phyloP scores from a whole-genome alignment of 768 basidiomycete genomes.

The Mycena leptocephala region DNA sequence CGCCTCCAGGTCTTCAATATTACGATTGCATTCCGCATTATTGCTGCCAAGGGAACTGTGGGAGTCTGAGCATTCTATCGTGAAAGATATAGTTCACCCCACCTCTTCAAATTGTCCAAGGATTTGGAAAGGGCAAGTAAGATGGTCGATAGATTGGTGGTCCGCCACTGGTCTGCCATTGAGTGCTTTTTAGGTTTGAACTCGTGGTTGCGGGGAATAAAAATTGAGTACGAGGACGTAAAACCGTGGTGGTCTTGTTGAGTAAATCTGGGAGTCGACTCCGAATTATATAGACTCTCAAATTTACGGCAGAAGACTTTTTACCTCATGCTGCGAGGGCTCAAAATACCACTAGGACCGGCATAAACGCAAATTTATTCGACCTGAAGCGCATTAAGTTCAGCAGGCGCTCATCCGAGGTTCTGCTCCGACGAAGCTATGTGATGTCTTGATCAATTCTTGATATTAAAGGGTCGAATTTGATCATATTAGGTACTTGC shows the following conservation, averaged over 20 bases:
- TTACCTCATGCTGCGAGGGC: not conserved
- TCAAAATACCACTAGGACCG: too few species aligned
- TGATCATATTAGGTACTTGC: too few species aligned
- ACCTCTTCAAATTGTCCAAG: not conserved
- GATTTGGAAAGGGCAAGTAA: not conserved
- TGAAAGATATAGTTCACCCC: not conserved
- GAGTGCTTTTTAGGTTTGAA: not conserved
- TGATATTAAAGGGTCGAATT: too few species aligned
- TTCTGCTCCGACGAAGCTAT: too few species aligned
- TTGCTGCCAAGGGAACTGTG: not conserved
- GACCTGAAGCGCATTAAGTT: too few species aligned
- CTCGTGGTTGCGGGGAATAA: not conserved
- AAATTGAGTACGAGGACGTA: too few species aligned
- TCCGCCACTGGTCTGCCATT: not conserved
- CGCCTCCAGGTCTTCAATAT: not conserved
- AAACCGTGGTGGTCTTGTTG: too few species aligned
- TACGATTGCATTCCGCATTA: not conserved
- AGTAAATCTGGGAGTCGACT: too few species aligned
- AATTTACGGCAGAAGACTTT: not conserved
- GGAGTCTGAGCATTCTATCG: not conserved
- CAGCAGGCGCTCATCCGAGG: too few species aligned
- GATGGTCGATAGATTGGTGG: not conserved
- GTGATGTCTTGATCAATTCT: too few species aligned
- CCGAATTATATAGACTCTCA: not conserved
- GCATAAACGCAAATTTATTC: too few species aligned